A percentile compares a stretch with the other conserved stretches of the same genome.
Evolutionary conservation across 768 basidiomycete species (phyloP).

Genomic region (Dioszegia hungarica): DNA sequence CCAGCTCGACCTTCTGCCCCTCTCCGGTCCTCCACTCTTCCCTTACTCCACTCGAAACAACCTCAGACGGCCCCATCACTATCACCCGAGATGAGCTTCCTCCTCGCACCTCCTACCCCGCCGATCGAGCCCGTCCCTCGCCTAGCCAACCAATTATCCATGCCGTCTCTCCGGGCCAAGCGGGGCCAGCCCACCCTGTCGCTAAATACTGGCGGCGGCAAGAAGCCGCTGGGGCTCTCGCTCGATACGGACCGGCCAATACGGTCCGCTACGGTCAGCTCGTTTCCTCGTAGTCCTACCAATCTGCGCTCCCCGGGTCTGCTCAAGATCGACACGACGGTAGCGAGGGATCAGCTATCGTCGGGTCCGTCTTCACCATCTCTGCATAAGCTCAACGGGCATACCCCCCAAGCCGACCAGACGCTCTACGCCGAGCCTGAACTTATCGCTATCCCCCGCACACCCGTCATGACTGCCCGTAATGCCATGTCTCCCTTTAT

Average conservation of each 20-base stretch:
- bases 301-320: not conserved
- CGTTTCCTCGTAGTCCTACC: constrained; percentile 10
- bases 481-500: constrained; percentile 54
- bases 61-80: not conserved
- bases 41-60: not conserved
- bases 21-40: constrained; percentile 1
- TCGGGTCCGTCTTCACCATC: too few species aligned
- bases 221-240: constrained; percentile 30
- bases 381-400: too few species aligned
- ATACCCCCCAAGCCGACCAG: constrained; percentile 34
- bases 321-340: constrained; percentile 1
- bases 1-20: constrained; percentile 7
- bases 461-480: constrained; percentile 18
- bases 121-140: constrained; percentile 5
- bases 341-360: not conserved
- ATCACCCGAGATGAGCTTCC: constrained; percentile 1
- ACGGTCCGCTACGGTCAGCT: constrained; percentile 7
- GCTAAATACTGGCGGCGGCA: constrained; percentile 12
- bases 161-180: constrained; percentile 50
- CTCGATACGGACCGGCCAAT: constrained; percentile 33
- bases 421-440: constrained; percentile 23
- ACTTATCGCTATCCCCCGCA: not conserved
- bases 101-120: constrained; percentile 25
- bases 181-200: constrained; percentile 50
- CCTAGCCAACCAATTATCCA: constrained; percentile 34